These are phyloP conservation scores for Alternaria burnsii DNA, from an alignment of 2,329 filamentous ascomycete genomes.

Conservation along the genomic window DNA sequence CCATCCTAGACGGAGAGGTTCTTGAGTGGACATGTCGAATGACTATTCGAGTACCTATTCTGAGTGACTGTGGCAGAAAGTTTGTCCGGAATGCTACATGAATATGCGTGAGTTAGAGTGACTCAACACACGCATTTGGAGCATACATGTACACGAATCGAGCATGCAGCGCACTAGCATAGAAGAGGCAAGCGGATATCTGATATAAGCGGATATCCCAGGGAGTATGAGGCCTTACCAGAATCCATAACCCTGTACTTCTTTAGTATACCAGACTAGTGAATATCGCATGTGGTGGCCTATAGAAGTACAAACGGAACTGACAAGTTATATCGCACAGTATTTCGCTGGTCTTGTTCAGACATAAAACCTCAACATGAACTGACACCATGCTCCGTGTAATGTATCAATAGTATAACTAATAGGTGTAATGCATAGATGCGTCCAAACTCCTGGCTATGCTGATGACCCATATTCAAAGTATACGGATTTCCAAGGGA, in stretches of 20 bases:
- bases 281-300: not conserved
- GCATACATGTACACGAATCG: not conserved
- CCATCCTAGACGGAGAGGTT: constrained; percentile 26
- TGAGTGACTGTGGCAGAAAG: not conserved
- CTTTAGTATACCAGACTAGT: not conserved
- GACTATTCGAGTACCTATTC: not conserved
- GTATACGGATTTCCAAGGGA: not conserved
- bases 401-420: constrained; percentile 1
- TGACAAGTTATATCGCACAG: not conserved
- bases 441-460: constrained; percentile 34
- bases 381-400: not conserved
- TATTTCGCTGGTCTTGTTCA: not conserved
- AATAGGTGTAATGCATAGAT: constrained; percentile 12
- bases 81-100: not conserved
- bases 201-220: constrained; percentile 9
- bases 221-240: not conserved
- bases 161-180: constrained; percentile 13
- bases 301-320: not conserved
- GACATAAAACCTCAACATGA: not conserved
- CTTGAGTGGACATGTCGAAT: constrained; percentile 15
- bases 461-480: constrained; percentile 22
- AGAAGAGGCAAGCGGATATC: constrained; percentile 11
- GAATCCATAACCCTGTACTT: not conserved
- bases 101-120: not conserved
- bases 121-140: not conserved